These are phyloP conservation scores for Pecoramyces ruminantium DNA, from an alignment of 192 early-diverging fungal species.

Conservation along the genomic window DNA sequence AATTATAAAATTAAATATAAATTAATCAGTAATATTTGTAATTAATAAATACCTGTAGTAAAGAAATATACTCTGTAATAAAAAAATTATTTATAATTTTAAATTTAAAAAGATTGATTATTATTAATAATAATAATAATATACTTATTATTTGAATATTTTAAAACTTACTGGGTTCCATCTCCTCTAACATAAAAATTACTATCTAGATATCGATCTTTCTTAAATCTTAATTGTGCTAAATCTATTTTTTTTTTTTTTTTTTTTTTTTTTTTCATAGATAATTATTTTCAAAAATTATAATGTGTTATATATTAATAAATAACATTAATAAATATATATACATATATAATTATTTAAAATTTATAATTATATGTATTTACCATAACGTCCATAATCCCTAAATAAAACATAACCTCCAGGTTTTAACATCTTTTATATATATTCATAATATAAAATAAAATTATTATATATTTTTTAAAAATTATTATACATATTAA, in stretches of 20 bases:
- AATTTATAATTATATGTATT: too few relatives aligned
- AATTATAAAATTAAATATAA: too few relatives aligned
- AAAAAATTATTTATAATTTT: neutral
- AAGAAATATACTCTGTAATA: neutral
- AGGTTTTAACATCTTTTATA: slow-evolving; percentile 51
- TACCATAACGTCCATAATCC: slow-evolving; percentile 84
- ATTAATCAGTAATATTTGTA: too few relatives aligned
- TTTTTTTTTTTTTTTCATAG: too few relatives aligned
- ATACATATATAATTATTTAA: too few relatives aligned
- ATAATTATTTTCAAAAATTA: too few relatives aligned
- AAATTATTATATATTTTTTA: slow-evolving; percentile 1
- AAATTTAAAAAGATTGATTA: slow-evolving; percentile 1
- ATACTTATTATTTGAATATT: slow-evolving; percentile 15
- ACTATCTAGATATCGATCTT: slow-evolving; percentile 69
- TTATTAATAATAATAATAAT: slow-evolving; percentile 5
- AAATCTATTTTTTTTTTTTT: too few relatives aligned
- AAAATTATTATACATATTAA: neutral
- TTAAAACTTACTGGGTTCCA: slow-evolving; percentile 85
- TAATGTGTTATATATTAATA: too few relatives aligned
- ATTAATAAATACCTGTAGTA: neutral
- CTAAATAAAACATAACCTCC: slow-evolving; percentile 78
- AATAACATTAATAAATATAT: too few relatives aligned
- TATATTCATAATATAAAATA: neutral
- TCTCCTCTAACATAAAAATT: slow-evolving; percentile 97
- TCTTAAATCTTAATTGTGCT: slow-evolving; percentile 92